Evolutionary conservation across 306 rosid genomes (phyloP).

Genomic region (Mimosa bimucronata): DNA sequence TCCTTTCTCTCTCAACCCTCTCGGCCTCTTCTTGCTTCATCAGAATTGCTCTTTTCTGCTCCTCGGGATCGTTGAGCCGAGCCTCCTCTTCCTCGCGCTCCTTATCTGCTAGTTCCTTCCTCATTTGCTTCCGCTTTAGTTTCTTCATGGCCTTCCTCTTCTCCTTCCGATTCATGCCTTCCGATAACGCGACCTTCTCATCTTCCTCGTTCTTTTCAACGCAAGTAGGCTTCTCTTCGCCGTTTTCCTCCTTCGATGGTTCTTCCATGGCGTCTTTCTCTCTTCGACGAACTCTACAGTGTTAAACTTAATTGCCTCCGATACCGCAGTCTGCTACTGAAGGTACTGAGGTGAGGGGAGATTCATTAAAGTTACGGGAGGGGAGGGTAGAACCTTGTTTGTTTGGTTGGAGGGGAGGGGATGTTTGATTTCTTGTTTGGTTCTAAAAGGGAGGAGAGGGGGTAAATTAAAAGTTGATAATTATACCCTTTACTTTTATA

Average conservation of each 20-base stretch:
- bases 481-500: too few species aligned
- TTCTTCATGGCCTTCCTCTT: slow-evolving; percentile 83
- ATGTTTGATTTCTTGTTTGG: too few species aligned
- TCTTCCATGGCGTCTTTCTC: slow-evolving; percentile 33
- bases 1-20: slow-evolving; percentile 61
- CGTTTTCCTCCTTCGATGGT: slow-evolving; percentile 11
- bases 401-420: too few species aligned
- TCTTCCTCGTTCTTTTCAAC: neutral
- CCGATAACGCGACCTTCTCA: neutral
- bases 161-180: slow-evolving; percentile 63
- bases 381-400: too few species aligned
- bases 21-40: slow-evolving; percentile 67
- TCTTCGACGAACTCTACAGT: neutral
- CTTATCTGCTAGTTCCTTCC: slow-evolving; percentile 68
- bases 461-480: too few species aligned
- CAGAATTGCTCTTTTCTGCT: slow-evolving; percentile 45
- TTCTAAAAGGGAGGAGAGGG: too few species aligned
- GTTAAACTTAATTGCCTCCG: neutral
- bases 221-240: slow-evolving; percentile 9
- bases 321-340: too few species aligned
- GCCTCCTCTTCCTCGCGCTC: slow-evolving; percentile 64
- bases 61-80: slow-evolving; percentile 66
- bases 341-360: too few species aligned
- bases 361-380: too few species aligned
- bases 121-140: slow-evolving; percentile 66